A percentile compares a stretch with the other conserved stretches of the same genome.
phyloP scores from a whole-genome alignment of 331 rosid species.

The Stylosanthes scabra region DNA sequence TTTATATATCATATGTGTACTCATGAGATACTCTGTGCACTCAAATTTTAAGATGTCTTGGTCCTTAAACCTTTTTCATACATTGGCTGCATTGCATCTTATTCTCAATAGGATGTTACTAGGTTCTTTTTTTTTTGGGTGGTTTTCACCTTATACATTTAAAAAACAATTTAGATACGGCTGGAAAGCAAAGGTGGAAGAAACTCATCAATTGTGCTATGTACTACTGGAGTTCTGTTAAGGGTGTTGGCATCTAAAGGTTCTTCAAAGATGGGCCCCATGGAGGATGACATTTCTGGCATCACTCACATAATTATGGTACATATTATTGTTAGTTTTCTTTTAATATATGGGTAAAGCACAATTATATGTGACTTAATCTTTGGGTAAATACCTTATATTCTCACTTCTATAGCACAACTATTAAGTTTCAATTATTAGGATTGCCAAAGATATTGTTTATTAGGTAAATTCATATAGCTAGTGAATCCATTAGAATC shows the following conservation, averaged over 20 bases:
- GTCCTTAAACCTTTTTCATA: constrained; percentile 20
- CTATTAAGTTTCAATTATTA: constrained; percentile 32
- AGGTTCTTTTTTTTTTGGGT: constrained; percentile 24
- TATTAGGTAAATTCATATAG: constrained; percentile 25
- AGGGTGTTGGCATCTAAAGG: constrained; percentile 76
- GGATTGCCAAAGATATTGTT: not conserved
- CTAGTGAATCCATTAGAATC: constrained; percentile 15
- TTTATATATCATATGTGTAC: constrained; percentile 27
- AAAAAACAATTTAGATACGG: constrained; percentile 72
- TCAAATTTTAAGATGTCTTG: constrained; percentile 3
- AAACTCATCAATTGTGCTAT: constrained; percentile 80
- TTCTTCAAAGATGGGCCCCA: constrained; percentile 35
- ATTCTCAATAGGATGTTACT: constrained; percentile 26
- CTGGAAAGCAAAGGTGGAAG: constrained; percentile 88
- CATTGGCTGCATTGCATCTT: constrained; percentile 31
- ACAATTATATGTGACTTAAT: constrained; percentile 44
- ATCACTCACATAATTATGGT: constrained; percentile 96
- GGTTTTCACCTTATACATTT: constrained; percentile 30
- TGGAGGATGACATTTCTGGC: constrained; percentile 49
- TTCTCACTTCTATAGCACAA: constrained; percentile 8
- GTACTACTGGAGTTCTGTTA: constrained; percentile 89
- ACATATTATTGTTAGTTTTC: constrained; percentile 39
- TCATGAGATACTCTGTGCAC: constrained; percentile 17
- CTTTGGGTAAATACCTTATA: constrained; percentile 17
- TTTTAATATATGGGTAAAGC: constrained; percentile 35